Percentiles rank a stretch among this genome's conserved stretches.
Evolutionary conservation across 345 rosid species (phyloP).

Genomic region (Rubroshorea leprosula): DNA sequence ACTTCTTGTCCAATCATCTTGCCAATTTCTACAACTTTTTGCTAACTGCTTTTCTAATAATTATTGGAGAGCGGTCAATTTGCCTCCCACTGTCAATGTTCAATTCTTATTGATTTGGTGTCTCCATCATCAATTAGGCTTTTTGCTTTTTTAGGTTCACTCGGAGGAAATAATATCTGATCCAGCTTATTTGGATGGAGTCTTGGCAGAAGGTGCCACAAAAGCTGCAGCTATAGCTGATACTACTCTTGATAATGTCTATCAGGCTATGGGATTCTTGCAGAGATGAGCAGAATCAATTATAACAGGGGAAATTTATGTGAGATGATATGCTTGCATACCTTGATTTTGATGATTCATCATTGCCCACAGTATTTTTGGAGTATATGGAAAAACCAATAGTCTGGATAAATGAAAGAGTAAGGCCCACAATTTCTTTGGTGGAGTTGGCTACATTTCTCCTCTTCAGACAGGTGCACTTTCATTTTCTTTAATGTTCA

Average conservation of each 20-base stretch:
- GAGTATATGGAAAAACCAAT: too few species aligned
- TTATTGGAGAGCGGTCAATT: constrained; percentile 1
- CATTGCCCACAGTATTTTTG: constrained; percentile 22
- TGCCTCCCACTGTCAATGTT: constrained; percentile 1
- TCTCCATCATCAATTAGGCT: too few species aligned
- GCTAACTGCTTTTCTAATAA: background rate
- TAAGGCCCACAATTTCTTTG: constrained; percentile 19
- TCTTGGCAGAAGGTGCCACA: constrained; percentile 55
- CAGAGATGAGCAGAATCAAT: constrained; percentile 29
- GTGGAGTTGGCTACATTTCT: constrained; percentile 17
- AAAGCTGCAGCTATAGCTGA: constrained; percentile 62
- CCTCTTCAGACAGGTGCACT: constrained; percentile 16
- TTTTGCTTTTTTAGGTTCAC: constrained; percentile 41
- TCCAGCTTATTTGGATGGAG: constrained; percentile 48
- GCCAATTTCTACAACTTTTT: constrained; percentile 6
- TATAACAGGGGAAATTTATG: constrained; percentile 3
- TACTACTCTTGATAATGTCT: constrained; percentile 49
- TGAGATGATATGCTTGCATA: constrained; percentile 14
- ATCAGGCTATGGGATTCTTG: constrained; percentile 81
- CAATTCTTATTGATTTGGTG: constrained; percentile 2
- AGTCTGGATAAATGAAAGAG: constrained; percentile 8
- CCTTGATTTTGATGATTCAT: constrained; percentile 17
- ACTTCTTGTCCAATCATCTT: constrained; percentile 6
- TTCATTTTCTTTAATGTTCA: constrained; percentile 12
- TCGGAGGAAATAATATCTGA: constrained; percentile 67